Conservation (phyloP, 306 rosid genomes). For the Castanea mollissima region DNA sequence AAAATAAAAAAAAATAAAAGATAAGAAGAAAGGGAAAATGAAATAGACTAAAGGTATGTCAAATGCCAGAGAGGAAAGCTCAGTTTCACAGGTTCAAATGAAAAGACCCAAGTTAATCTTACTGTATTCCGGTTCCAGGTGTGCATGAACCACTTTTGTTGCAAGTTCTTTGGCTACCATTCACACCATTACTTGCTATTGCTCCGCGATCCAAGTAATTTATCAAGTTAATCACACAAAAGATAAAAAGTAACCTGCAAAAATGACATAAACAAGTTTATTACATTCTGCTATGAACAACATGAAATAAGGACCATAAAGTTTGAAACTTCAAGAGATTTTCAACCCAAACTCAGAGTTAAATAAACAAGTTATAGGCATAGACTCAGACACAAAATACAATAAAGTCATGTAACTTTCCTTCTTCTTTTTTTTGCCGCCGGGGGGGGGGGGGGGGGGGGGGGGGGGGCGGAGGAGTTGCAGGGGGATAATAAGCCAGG, state of each 20-base stretch:
- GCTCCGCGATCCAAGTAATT: conserved; percentile 91
- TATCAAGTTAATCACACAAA: conserved; percentile 75
- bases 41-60: neutral
- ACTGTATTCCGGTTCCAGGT: conserved; percentile 86
- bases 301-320: neutral
- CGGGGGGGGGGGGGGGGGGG: too few relatives aligned
- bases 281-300: neutral
- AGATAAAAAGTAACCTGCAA: conserved; percentile 70
- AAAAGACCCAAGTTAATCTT: conserved; percentile 31
- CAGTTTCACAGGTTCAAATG: neutral
- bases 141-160: conserved; percentile 54
- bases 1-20: neutral
- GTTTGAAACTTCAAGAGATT: neutral
- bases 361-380: neutral
- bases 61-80: neutral
- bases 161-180: conserved; percentile 71
- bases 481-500: neutral
- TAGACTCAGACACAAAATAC: neutral
- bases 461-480: too few relatives aligned
- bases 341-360: neutral
- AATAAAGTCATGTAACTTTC: neutral
- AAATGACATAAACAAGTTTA: conserved; percentile 12
- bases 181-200: conserved; percentile 95
- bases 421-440: too few relatives aligned
- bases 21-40: neutral